Percentiles rank a stretch among this genome's conserved stretches.
Conservation (phyloP, 106 monocot species). For the Xerophyta viscosa region DNA sequence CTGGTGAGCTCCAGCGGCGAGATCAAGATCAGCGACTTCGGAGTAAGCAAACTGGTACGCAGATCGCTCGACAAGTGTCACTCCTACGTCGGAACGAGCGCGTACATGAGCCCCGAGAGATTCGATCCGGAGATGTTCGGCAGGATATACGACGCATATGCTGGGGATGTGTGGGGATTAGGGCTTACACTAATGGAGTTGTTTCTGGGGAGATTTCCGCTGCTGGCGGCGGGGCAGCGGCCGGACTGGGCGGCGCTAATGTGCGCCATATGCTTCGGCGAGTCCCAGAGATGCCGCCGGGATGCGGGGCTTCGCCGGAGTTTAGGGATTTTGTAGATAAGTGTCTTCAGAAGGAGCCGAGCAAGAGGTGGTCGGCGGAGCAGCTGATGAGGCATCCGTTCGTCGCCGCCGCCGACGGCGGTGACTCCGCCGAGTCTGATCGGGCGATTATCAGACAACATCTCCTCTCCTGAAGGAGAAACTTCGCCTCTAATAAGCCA, state of each 20-base stretch:
- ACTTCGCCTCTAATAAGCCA: too few relatives aligned
- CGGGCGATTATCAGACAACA: too few relatives aligned
- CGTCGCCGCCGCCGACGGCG: constrained; percentile 28
- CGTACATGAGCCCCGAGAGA: constrained; percentile 91
- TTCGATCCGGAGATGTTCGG: constrained; percentile 64
- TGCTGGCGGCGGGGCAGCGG: constrained; percentile 55
- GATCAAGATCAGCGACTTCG: constrained; percentile 79
- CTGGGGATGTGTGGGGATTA: constrained; percentile 78
- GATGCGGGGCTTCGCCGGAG: constrained; percentile 4
- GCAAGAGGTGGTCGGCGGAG: constrained; percentile 53
- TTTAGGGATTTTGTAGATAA: constrained; percentile 53
- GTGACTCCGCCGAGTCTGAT: constrained; percentile 21
- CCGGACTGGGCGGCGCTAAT: constrained; percentile 88
- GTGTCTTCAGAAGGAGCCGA: constrained; percentile 69
- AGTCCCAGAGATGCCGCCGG: constrained; percentile 32
- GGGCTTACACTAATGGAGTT: constrained; percentile 70
- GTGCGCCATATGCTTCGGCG: constrained; percentile 93
- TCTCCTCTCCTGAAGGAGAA: too few relatives aligned
- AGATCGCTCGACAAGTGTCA: constrained; percentile 40
- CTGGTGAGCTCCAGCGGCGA: constrained; percentile 23
- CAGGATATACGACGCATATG: constrained; percentile 50
- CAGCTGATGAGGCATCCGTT: constrained; percentile 72
- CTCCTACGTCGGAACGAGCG: constrained; percentile 75
- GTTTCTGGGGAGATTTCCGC: constrained; percentile 50
- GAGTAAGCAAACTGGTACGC: constrained; percentile 48